A percentile compares a stretch with the other conserved stretches of the same genome.
phyloP scores from a whole-genome alignment of 352 stramenopile species.

The Globisporangium paddicum region DNA sequence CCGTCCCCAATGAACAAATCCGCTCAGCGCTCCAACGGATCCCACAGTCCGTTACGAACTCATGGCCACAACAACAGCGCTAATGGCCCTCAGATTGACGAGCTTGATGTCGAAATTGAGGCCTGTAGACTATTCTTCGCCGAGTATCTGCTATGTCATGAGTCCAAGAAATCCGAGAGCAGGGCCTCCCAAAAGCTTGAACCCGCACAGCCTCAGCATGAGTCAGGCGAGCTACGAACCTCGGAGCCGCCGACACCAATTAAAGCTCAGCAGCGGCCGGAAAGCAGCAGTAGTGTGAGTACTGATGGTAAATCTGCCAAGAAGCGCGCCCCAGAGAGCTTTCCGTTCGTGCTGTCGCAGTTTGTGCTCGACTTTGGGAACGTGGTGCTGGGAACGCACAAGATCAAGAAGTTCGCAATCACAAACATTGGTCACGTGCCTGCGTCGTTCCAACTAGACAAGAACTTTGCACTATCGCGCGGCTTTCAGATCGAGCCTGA shows the following conservation, averaged over 20 bases:
- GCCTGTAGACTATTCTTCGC: conserved; percentile 86
- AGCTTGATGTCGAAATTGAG: conserved; percentile 79
- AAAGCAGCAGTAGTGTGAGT: background rate
- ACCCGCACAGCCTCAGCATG: background rate
- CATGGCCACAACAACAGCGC: conserved; percentile 11
- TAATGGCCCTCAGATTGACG: conserved; percentile 29
- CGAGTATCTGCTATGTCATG: conserved; percentile 64
- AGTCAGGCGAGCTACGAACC: conserved; percentile 5
- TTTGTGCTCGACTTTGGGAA: conserved; percentile 94
- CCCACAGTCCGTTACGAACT: conserved; percentile 17
- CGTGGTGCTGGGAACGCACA: conserved; percentile 89
- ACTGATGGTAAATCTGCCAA: conserved; percentile 16
- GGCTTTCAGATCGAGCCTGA: conserved; percentile 93
- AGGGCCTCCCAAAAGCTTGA: background rate
- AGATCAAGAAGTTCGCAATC: conserved; percentile 91
- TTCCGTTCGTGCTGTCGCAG: conserved; percentile 83
- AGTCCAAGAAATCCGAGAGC: conserved; percentile 25
- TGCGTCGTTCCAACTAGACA: conserved; percentile 90
- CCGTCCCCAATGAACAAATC: conserved; percentile 14
- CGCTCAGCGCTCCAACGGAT: conserved; percentile 15
- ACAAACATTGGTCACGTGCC: conserved; percentile 88
- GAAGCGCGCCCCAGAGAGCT: conserved; percentile 27
- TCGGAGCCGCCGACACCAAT: background rate
- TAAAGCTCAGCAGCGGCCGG: conserved; percentile 3
- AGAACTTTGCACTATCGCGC: conserved; percentile 78